Conservation (phyloP, 2,329 filamentous ascomycete genomes). For the Nigrospora osmanthi region DNA sequence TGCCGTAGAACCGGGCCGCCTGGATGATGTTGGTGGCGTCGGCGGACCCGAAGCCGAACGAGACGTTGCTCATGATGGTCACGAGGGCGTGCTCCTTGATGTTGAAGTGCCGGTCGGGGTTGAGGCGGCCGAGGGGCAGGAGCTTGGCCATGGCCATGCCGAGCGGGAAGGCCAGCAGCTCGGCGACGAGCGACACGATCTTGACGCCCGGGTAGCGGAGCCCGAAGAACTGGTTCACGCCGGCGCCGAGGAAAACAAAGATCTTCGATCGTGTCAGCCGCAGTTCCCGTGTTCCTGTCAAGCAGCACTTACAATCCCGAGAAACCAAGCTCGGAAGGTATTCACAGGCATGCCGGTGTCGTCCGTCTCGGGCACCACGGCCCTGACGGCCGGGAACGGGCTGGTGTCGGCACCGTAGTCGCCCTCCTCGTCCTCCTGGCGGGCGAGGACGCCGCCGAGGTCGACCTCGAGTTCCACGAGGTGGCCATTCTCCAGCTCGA, state of each 20-base stretch:
- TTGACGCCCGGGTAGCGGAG: constrained; percentile 36
- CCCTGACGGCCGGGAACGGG: constrained; percentile 31
- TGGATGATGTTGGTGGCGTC: constrained; percentile 40
- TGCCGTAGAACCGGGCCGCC: constrained; percentile 31
- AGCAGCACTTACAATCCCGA: constrained; percentile 29
- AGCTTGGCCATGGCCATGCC: constrained; percentile 29
- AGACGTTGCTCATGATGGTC: constrained; percentile 40
- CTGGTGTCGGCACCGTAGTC: constrained; percentile 21
- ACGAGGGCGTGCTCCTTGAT: constrained; percentile 37
- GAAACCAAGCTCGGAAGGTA: constrained; percentile 34
- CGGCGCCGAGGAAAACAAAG: constrained; percentile 36
- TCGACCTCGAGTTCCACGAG: constrained; percentile 23
- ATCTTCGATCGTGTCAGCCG: constrained; percentile 11
- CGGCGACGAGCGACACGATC: constrained; percentile 35
- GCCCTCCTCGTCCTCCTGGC: constrained; percentile 17
- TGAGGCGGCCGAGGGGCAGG: constrained; percentile 28
- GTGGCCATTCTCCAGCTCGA: constrained; percentile 17
- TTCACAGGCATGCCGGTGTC: constrained; percentile 32
- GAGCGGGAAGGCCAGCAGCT: constrained; percentile 33
- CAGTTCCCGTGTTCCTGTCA: too few species aligned
- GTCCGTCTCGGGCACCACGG: constrained; percentile 33
- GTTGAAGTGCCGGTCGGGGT: constrained; percentile 36
- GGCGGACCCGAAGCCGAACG: constrained; percentile 36
- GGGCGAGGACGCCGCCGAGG: constrained; percentile 13
- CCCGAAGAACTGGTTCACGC: constrained; percentile 38